Percentiles rank a stretch among this genome's conserved stretches.
phyloP scores from a whole-genome alignment of 2,329 filamentous ascomycete species.

The Monilinia laxa region DNA sequence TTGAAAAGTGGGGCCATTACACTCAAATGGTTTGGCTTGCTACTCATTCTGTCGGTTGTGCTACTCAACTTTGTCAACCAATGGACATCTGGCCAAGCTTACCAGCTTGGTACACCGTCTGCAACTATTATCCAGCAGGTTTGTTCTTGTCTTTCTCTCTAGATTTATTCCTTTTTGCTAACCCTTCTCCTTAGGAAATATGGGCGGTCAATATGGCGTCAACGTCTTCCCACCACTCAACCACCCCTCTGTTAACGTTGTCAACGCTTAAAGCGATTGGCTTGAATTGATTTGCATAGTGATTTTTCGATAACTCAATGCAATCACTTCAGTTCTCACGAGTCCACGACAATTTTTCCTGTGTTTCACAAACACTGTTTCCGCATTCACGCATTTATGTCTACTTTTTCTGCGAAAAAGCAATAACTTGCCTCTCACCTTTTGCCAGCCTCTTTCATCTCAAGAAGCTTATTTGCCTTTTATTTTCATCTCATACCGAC shows the following conservation, averaged over 20 bases:
- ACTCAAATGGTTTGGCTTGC: constrained; percentile 69
- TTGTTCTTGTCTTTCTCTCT: neutral
- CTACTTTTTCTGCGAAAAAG: constrained; percentile 11
- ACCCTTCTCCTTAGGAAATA: constrained; percentile 13
- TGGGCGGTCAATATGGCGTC: constrained; percentile 22
- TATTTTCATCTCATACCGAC: neutral
- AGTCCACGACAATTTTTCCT: constrained; percentile 6
- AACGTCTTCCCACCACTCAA: constrained; percentile 23
- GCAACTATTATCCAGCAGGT: constrained; percentile 65
- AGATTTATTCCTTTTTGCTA: neutral
- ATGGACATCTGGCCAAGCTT: constrained; percentile 44
- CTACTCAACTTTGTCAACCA: constrained; percentile 52
- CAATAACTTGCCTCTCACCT: constrained; percentile 1
- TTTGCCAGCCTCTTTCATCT: neutral
- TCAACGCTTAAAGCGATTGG: constrained; percentile 15
- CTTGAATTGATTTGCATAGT: neutral
- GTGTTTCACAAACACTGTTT: neutral
- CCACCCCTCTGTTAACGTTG: constrained; percentile 2
- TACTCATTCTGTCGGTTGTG: constrained; percentile 62
- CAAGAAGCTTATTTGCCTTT: neutral
- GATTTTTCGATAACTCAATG: neutral
- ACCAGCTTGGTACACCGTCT: constrained; percentile 71
- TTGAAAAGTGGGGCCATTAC: constrained; percentile 71
- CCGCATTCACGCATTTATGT: constrained; percentile 8
- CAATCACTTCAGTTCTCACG: neutral